Evolutionary conservation across 306 rosid species (phyloP), one percentile per base, ranked within the genome.

Genomic region (Fragaria iinumae): DNA sequence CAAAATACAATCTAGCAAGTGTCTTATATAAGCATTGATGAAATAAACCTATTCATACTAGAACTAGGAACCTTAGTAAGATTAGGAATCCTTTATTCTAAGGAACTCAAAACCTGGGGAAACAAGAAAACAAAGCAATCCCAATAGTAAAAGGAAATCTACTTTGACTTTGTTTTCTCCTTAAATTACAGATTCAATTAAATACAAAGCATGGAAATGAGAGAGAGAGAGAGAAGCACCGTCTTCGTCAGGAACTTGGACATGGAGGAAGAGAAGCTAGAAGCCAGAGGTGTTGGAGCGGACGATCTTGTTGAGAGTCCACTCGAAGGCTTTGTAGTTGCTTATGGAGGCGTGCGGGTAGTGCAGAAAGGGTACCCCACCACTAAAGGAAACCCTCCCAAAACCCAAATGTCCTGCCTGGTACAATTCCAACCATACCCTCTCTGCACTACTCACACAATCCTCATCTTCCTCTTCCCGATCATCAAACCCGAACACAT

Each of bases 181-280:
- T n/a, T n/a, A n/a, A n/a, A n/a, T n/a, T n/a, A n/a, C n/a, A n/a
- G n/a, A n/a, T n/a, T n/a, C n/a, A n/a, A n/a, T n/a, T n/a, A n/a
- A n/a, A n/a, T n/a, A n/a, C n/a, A n/a, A n/a, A n/a, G n/a, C n/a
- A n/a, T n/a, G n/a, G n/a, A n/a, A n/a, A n/a, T n/a, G n/a, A 27
- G 32, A 29, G 76, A 59, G 68, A 66, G 79, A 72, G 56, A 82
- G 77, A 79, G 2, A 29, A 73, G 49, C n/a, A 90, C 97, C 96
- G 80, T 95, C 98, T 89, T 92, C 95, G 73, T 95, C 98, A 0
- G 97, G 93, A 29, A 90, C 96, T 83, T 89, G 97, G 79, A 89
- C 96, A 72, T 95, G 97, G 69, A 95, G 93, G 60, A 92, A 89
- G 70, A 90, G 88, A 32, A 95, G 89, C 77, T 84, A 83, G 84